Evolutionary conservation across 2,329 filamentous ascomycete species (phyloP).

Genomic region (Pseudofabraea citricarpa): DNA sequence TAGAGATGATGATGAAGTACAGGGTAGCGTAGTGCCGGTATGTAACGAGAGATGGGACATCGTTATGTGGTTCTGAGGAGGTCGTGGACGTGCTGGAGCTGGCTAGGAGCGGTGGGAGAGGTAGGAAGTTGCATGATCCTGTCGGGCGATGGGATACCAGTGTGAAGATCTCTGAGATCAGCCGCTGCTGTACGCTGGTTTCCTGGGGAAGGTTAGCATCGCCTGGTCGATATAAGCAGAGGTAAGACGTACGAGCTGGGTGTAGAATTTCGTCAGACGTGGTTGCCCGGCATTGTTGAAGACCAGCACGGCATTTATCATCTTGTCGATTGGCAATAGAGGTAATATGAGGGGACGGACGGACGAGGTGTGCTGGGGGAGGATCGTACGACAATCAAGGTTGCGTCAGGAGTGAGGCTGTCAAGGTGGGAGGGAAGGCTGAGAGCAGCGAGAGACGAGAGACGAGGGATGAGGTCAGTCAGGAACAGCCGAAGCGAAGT

Average conservation of each 20-base stretch:
- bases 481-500: conserved; percentile 1
- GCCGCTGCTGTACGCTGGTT: conserved; percentile 91
- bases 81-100: conserved; percentile 64
- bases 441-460: conserved; percentile 2
- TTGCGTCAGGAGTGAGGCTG: background rate
- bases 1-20: conserved; percentile 97
- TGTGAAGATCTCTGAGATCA: conserved; percentile 95
- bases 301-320: conserved; percentile 98
- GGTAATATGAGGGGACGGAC: background rate
- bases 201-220: conserved; percentile 53
- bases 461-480: background rate
- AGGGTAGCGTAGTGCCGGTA: conserved; percentile 98
- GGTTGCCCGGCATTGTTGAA: conserved; percentile 99
- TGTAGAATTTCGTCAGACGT: conserved; percentile 97
- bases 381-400: background rate
- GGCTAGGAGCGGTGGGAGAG: conserved; percentile 63
- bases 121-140: conserved; percentile 97
- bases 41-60: conserved; percentile 90
- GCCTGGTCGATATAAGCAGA: conserved; percentile 8
- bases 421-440: conserved; percentile 1
- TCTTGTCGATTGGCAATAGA: conserved; percentile 35
- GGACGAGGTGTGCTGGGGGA: background rate
- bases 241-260: conserved; percentile 66
- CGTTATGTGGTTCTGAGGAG: conserved; percentile 65
- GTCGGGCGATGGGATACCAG: conserved; percentile 86